These are phyloP conservation scores for Thamnidium elegans DNA, from an alignment of 192 early-diverging fungal species.

Conservation along the genomic window DNA sequence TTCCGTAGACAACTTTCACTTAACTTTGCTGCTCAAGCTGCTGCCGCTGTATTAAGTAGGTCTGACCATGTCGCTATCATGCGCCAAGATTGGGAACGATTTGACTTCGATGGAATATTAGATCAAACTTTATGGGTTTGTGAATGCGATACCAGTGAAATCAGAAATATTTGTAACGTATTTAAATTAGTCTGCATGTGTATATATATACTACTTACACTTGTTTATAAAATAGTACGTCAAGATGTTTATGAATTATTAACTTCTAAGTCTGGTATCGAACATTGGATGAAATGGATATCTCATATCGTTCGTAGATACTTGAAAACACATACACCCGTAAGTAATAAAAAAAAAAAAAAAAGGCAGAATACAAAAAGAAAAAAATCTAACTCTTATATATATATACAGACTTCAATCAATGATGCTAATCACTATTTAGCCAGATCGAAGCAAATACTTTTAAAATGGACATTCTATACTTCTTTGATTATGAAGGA, in stretches of 20 bases:
- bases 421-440: conserved; percentile 39
- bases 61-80: conserved; percentile 33
- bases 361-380: not conserved
- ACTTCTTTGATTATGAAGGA: conserved; percentile 40
- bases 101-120: conserved; percentile 43
- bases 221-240: conserved; percentile 19
- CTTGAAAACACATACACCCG: conserved; percentile 16
- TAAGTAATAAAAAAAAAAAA: conserved; percentile 4
- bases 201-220: not conserved
- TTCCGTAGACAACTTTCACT: conserved; percentile 43
- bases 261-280: conserved; percentile 21
- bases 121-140: conserved; percentile 51
- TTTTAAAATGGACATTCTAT: conserved; percentile 51
- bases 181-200: not conserved
- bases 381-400: not conserved
- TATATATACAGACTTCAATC: not conserved
- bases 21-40: conserved; percentile 43
- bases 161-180: conserved; percentile 36
- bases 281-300: conserved; percentile 43
- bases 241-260: conserved; percentile 39
- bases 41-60: conserved; percentile 35
- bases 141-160: conserved; percentile 41
- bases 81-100: conserved; percentile 39
- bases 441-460: conserved; percentile 41
- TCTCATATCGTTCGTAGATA: conserved; percentile 37